Evolutionary conservation across 192 early-diverging fungal species (phyloP).

Genomic region (Endogone sp.): DNA sequence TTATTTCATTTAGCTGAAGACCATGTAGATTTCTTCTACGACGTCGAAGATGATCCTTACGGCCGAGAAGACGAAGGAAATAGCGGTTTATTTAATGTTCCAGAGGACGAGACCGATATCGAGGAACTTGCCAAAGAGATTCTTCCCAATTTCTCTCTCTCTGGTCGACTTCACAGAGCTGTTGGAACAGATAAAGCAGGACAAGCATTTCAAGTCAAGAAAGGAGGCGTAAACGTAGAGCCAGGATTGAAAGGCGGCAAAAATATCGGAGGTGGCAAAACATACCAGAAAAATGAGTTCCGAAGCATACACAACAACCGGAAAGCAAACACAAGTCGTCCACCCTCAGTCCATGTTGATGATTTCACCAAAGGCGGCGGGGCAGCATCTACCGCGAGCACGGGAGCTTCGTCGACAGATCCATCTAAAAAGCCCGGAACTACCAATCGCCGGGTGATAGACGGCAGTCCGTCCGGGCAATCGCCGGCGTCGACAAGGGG

Average conservation of each 20-base stretch:
- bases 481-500: background rate
- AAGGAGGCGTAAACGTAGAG: background rate
- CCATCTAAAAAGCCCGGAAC: background rate
- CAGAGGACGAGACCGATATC: constrained; percentile 15
- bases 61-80: constrained; percentile 5
- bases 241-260: constrained; percentile 9
- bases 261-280: constrained; percentile 28
- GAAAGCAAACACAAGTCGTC: constrained; percentile 27
- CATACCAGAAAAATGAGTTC: constrained; percentile 29
- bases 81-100: constrained; percentile 13
- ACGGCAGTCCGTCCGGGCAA: background rate
- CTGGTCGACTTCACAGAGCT: background rate
- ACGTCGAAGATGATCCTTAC: constrained; percentile 15
- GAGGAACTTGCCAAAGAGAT: constrained; percentile 19
- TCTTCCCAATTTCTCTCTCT: constrained; percentile 15
- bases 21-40: constrained; percentile 16
- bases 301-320: constrained; percentile 24
- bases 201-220: background rate
- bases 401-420: background rate
- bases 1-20: background rate
- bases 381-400: background rate
- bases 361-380: constrained; percentile 13
- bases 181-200: background rate
- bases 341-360: constrained; percentile 32
- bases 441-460: background rate